Evolutionary conservation across 1,139 yeast species (phyloP).

Genomic region (Nakaseomyces uthaithaninus): DNA sequence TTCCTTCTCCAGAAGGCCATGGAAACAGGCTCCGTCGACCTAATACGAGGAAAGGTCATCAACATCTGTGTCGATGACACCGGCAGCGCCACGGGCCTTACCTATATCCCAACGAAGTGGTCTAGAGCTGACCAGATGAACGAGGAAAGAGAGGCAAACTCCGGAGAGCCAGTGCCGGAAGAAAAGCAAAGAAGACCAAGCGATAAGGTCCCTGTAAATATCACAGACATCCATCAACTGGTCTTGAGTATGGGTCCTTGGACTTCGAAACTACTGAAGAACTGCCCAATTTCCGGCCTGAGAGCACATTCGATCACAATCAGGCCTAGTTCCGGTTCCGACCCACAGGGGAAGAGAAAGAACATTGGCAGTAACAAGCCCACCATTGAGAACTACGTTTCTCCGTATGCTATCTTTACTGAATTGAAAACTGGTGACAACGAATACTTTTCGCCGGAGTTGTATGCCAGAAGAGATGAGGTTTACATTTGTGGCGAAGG

Average conservation of each 20-base stretch:
- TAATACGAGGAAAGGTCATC: slow-evolving; percentile 75
- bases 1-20: slow-evolving; percentile 72
- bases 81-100: slow-evolving; percentile 59
- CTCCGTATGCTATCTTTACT: slow-evolving; percentile 91
- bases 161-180: slow-evolving; percentile 5
- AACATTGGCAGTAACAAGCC: slow-evolving; percentile 6
- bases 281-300: slow-evolving; percentile 85
- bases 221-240: slow-evolving; percentile 60
- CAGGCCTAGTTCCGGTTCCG: slow-evolving; percentile 48
- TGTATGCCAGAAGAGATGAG: slow-evolving; percentile 91
- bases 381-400: slow-evolving; percentile 40
- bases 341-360: slow-evolving; percentile 2
- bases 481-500: slow-evolving; percentile 98
- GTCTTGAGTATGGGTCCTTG: slow-evolving; percentile 93
- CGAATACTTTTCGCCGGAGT: slow-evolving; percentile 78
- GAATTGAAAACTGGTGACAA: slow-evolving; percentile 64
- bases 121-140: slow-evolving; percentile 34
- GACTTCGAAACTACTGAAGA: slow-evolving; percentile 84
- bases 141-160: slow-evolving; percentile 22
- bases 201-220: slow-evolving; percentile 27
- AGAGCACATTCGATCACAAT: slow-evolving; percentile 93
- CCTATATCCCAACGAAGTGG: slow-evolving; percentile 46
- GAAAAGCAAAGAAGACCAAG: slow-evolving; percentile 10
- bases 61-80: slow-evolving; percentile 51
- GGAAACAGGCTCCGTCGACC: slow-evolving; percentile 75